Conservation (phyloP, 805 yeast species). For the Wickerhamiella kurtzmanii region DNA sequence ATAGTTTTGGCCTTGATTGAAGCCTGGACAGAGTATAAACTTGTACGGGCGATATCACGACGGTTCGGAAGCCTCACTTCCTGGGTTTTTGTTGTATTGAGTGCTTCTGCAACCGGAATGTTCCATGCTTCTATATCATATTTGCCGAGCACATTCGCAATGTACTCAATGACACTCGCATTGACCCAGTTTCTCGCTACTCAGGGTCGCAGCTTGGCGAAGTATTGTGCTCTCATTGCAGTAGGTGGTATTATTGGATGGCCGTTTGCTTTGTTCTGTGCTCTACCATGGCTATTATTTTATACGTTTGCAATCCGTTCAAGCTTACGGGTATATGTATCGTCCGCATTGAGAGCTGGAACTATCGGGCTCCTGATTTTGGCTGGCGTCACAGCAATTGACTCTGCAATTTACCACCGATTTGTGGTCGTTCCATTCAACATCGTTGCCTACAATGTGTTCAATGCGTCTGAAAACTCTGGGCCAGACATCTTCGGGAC, state of each 20-base stretch:
- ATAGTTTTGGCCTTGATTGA: slow-evolving; percentile 30
- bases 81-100: slow-evolving; percentile 49
- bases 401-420: slow-evolving; percentile 45
- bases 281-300: slow-evolving; percentile 43
- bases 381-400: slow-evolving; percentile 23
- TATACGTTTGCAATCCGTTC: slow-evolving; percentile 4
- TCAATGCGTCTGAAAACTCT: slow-evolving; percentile 46
- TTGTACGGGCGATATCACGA: slow-evolving; percentile 33
- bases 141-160: slow-evolving; percentile 69
- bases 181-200: slow-evolving; percentile 6
- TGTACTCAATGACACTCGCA: slow-evolving; percentile 32
- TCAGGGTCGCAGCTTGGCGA: slow-evolving; percentile 9
- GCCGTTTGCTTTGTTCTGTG: slow-evolving; percentile 69
- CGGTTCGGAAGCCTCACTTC: slow-evolving; percentile 32
- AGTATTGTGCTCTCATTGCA: slow-evolving; percentile 29
- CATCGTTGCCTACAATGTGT: slow-evolving; percentile 70
- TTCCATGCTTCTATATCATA: slow-evolving; percentile 79
- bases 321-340: not conserved
- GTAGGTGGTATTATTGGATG: slow-evolving; percentile 78
- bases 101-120: slow-evolving; percentile 60
- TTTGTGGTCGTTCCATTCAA: slow-evolving; percentile 64
- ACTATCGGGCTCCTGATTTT: slow-evolving; percentile 4
- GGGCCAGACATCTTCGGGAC: slow-evolving; percentile 89
- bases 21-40: slow-evolving; percentile 38
- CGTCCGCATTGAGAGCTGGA: slow-evolving; percentile 5